Evolutionary conservation across 2,329 filamentous ascomycete genomes (phyloP).

Genomic region (Cladophialophora exuberans): DNA sequence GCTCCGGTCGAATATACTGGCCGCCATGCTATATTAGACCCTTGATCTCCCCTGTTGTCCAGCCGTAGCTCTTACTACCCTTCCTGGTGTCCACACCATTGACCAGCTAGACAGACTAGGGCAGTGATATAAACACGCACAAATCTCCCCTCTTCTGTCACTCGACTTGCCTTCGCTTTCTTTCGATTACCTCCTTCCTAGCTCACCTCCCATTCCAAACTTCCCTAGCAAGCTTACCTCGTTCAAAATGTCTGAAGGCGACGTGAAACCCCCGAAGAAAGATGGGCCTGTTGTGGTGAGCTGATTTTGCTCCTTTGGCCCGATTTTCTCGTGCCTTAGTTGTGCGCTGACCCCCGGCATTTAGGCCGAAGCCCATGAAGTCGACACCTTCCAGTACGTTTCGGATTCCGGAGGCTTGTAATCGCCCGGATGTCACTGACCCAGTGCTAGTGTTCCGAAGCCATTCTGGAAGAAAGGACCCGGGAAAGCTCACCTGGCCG

Average conservation of each 20-base stretch:
- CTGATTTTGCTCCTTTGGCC: constrained; percentile 5
- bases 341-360: constrained; percentile 18
- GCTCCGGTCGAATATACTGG: background rate
- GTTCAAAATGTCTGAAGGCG: constrained; percentile 43
- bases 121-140: constrained; percentile 18
- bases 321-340: background rate
- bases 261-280: constrained; percentile 35
- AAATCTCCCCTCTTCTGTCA: background rate
- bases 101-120: constrained; percentile 1
- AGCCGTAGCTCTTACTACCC: constrained; percentile 3
- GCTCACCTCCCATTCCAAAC: background rate
- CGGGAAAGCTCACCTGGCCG: constrained; percentile 61
- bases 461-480: constrained; percentile 64
- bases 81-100: constrained; percentile 4
- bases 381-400: constrained; percentile 52
- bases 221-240: background rate
- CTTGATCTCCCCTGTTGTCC: constrained; percentile 21
- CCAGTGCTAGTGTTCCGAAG: constrained; percentile 52
- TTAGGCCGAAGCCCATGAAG: constrained; percentile 49
- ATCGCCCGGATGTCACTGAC: constrained; percentile 13
- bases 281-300: constrained; percentile 46
- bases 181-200: constrained; percentile 7
- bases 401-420: background rate
- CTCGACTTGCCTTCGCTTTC: too few relatives aligned
- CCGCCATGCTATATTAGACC: constrained; percentile 20